A percentile compares a stretch with the other conserved stretches of the same genome.
phyloP scores from a whole-genome alignment of 139 green algal genomes.

The Chlamydomonas eustigma region DNA sequence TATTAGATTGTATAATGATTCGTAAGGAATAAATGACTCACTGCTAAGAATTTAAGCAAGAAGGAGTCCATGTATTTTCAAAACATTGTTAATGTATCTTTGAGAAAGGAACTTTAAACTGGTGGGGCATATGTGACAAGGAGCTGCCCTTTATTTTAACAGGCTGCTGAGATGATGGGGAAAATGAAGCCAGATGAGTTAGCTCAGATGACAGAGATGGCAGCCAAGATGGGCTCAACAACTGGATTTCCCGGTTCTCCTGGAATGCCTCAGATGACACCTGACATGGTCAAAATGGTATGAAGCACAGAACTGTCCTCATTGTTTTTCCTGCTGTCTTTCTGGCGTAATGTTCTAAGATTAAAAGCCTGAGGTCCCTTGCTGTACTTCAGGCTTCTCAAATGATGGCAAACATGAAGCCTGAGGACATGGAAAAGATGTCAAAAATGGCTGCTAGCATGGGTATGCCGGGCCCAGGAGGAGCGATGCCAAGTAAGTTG shows the following conservation, averaged over 20 bases:
- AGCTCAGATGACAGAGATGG: neutral
- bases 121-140: no score
- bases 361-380: neutral
- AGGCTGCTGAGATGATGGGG: slow-evolving; percentile 24
- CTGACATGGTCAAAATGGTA: slow-evolving; percentile 30
- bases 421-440: slow-evolving; percentile 4
- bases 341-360: neutral
- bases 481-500: neutral
- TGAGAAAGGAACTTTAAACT: no score
- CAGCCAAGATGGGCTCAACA: neutral
- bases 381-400: slow-evolving; percentile 3
- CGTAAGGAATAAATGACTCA: no score
- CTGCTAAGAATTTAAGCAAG: no score
- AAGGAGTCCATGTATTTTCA: no score
- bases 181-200: slow-evolving; percentile 29
- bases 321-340: neutral
- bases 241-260: neutral
- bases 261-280: slow-evolving; percentile 11
- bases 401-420: slow-evolving; percentile 22
- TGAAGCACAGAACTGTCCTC: neutral
- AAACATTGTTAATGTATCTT: no score
- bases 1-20: no score
- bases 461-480: neutral
- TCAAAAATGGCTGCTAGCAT: neutral
- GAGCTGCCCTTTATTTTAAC: no score